phyloP scores from a whole-genome alignment of 1,284 basidiomycete species.

The Boletus smithii region DNA sequence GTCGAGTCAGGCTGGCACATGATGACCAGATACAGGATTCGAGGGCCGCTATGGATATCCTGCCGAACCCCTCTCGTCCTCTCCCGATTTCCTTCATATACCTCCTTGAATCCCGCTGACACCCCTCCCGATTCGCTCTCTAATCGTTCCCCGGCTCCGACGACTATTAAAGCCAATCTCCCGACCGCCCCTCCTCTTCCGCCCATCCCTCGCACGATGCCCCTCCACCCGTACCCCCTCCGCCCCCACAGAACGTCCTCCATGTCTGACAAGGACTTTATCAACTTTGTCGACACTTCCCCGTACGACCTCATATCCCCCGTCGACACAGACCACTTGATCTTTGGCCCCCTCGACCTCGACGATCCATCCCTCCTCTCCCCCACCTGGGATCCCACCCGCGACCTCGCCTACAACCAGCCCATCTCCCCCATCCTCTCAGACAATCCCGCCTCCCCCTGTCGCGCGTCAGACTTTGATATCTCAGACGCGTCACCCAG shows the following conservation, averaged over 20 bases:
- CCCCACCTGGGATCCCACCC: slow-evolving; percentile 46
- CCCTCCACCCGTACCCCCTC: slow-evolving; percentile 37
- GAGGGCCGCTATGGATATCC: slow-evolving; percentile 27
- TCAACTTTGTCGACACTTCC: slow-evolving; percentile 43
- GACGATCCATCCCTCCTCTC: slow-evolving; percentile 46
- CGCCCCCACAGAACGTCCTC: slow-evolving; percentile 35
- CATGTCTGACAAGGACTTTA: slow-evolving; percentile 39
- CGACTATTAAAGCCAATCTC: slow-evolving; percentile 35
- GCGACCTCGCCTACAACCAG: slow-evolving; percentile 37
- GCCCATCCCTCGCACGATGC: slow-evolving; percentile 37
- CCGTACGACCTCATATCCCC: slow-evolving; percentile 38
- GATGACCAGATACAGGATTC: slow-evolving; percentile 34
- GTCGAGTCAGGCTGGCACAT: slow-evolving; percentile 40
- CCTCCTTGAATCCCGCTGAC: no score
- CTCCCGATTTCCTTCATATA: slow-evolving; percentile 27
- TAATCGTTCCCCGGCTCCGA: slow-evolving; percentile 25
- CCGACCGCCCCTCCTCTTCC: slow-evolving; percentile 25
- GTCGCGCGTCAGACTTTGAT: slow-evolving; percentile 34
- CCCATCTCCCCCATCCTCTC: slow-evolving; percentile 35
- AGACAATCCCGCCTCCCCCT: slow-evolving; percentile 30
- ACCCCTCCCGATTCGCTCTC: no score
- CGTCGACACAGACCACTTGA: slow-evolving; percentile 48
- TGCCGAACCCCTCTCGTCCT: slow-evolving; percentile 41
- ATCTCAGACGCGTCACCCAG: slow-evolving; percentile 34
- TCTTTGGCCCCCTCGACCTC: slow-evolving; percentile 62